phyloP scores from a whole-genome alignment of 257 asterid genomes.

The Nyctanthes arbortristis region DNA sequence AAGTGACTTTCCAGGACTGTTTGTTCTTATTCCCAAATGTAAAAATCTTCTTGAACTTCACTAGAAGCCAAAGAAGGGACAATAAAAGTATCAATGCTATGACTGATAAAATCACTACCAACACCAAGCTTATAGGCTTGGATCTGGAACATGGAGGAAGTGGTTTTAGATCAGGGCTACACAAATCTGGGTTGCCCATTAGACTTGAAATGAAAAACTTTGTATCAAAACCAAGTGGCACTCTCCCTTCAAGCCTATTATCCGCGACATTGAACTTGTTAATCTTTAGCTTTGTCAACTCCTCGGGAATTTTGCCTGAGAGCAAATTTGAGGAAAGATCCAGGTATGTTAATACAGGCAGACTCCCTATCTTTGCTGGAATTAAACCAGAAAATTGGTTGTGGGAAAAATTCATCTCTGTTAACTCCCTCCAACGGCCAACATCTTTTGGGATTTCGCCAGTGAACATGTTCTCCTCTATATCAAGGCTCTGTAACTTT shows the following conservation, averaged over 20 bases:
- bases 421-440: conserved; percentile 46
- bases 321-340: conserved; percentile 66
- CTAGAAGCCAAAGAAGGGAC: conserved; percentile 52
- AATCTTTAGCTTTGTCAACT: conserved; percentile 59
- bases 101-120: conserved; percentile 51
- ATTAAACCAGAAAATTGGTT: conserved; percentile 63
- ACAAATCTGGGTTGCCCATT: conserved; percentile 65
- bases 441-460: conserved; percentile 62
- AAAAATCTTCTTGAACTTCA: conserved; percentile 48
- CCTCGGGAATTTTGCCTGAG: conserved; percentile 62
- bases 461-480: conserved; percentile 49
- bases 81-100: conserved; percentile 47
- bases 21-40: conserved; percentile 27
- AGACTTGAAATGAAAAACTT: conserved; percentile 46
- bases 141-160: conserved; percentile 56
- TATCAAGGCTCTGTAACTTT: conserved; percentile 54
- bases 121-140: conserved; percentile 39
- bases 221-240: conserved; percentile 56
- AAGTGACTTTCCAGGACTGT: conserved; percentile 59
- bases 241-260: conserved; percentile 72
- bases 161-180: conserved; percentile 57
- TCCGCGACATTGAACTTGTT: conserved; percentile 66
- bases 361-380: conserved; percentile 58
- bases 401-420: conserved; percentile 66
- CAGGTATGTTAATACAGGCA: conserved; percentile 55